These are phyloP conservation scores for Hygrocybe coccinea DNA, from an alignment of 768 basidiomycete species.

Conservation along the genomic window DNA sequence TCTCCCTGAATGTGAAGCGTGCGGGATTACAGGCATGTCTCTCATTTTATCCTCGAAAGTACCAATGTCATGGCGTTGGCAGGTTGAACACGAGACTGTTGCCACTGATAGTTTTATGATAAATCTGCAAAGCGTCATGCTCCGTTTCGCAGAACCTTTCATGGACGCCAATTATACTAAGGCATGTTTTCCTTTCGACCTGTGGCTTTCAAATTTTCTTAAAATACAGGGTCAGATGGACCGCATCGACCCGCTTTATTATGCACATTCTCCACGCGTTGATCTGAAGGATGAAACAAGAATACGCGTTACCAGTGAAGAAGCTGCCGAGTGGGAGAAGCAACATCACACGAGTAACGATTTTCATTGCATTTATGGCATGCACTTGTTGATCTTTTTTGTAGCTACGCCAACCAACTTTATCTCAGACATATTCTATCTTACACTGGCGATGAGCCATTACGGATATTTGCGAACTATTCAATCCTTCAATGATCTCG, in stretches of 20 bases:
- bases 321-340: slow-evolving; percentile 69
- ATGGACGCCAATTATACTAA: slow-evolving; percentile 90
- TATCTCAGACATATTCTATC: slow-evolving; percentile 91
- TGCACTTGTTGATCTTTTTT: not conserved
- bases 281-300: slow-evolving; percentile 86
- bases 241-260: slow-evolving; percentile 83
- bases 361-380: slow-evolving; percentile 17
- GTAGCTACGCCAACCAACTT: slow-evolving; percentile 77
- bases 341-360: slow-evolving; percentile 44
- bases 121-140: slow-evolving; percentile 77
- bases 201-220: not conserved
- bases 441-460: slow-evolving; percentile 82
- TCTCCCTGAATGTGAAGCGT: slow-evolving; percentile 75
- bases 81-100: slow-evolving; percentile 84
- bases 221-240: slow-evolving; percentile 57
- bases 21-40: slow-evolving; percentile 78
- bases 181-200: slow-evolving; percentile 34
- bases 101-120: slow-evolving; percentile 90
- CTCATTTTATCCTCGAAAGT: not conserved
- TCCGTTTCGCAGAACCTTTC: slow-evolving; percentile 88
- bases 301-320: slow-evolving; percentile 87
- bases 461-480: slow-evolving; percentile 83
- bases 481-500: slow-evolving; percentile 65
- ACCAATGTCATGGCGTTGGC: not conserved
- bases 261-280: slow-evolving; percentile 64